Evolutionary conservation across 192 early-diverging fungal species (phyloP), one percentile per base, ranked within the genome.

Genomic region (Coemansia sp.): DNA sequence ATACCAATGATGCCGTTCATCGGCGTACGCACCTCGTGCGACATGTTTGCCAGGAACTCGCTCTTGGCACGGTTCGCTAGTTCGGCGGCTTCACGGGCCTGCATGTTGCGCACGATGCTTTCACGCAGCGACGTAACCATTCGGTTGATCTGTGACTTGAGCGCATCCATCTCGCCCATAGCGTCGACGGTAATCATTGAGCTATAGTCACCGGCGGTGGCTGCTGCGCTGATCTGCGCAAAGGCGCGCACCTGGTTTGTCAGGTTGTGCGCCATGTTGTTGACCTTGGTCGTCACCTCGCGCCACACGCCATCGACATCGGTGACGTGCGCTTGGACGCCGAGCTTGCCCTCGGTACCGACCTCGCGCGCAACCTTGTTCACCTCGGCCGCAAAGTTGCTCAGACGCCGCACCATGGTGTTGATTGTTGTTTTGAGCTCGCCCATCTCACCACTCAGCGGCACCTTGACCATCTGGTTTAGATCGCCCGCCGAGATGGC

Each of bases 1-100:
- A 87, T 85, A 15, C 86, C 86, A 34, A 87, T 85, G 42, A 92
- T 87, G 30, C 86, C 90, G 53, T 87, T 87, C 81, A 92, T 86
- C 9, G 90, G 90, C 24, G 89, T 91, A 25, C 90, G 83, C 66
- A 80, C 86, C 62, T 92, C 85, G 58, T 92, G 89, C 22, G 80
- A 83, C 83, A 89, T 87, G 42, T 84, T 88, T 3, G 89, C 87
- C 45, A 92, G 69, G 60, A 92, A 89, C 62, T 79, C 66, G 43
- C 60, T 67, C 68, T 89, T 90, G 46, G 87, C 87, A 23, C 90
- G 75, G 55, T 90, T 92, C 5, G 90, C 90, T 33, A 86, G 52
- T 72, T 90, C 87, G 15, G 90, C 90, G 14, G 84, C 78, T 44
- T 90, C 87, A 58, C 88, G 81, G 11, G 90, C 88, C 37, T 80